Evolutionary conservation across 805 yeast species (phyloP), one percentile per base, ranked within the genome.

Genomic region (Ogataea haglerorum): DNA sequence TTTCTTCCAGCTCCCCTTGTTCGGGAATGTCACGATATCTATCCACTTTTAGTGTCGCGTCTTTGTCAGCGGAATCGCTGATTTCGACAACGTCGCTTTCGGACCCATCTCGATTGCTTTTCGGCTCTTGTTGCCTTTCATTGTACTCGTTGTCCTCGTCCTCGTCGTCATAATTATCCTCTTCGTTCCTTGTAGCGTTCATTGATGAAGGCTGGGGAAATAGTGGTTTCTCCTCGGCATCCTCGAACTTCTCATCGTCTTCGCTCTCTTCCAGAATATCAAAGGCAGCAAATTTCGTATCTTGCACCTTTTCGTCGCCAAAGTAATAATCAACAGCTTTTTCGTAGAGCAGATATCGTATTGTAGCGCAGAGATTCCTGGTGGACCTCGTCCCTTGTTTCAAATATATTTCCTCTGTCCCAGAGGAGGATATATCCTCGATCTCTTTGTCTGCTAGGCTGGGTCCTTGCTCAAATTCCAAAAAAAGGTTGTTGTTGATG

Each of bases 301-400:
- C 39, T 24, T 35, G 38, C 12, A 38, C 26, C 3, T 21, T 16
- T 7, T 39, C 38, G 9, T 47, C 50, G 19, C 40, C 45, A 30
- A 37, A 60, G 18, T 45, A 54, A 34, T 52, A 57, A 34, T 78
- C 82, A 8, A 79, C 69, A 15, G 83, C 89, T 55, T 76, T 79
- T 52, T 84, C 90, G 78, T 86, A 85, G 17, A 85, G 63, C 10
- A 83, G 70, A 49, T 82, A 83, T 47, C 91, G 67, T 16, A 83
- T 62, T 46, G 77, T 83, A 34, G 83, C 64, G 5, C 88, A 82
- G 30, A 84, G 47, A 60, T 79, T 64, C 57, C 82, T 68, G 1
- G 76, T 64, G 7, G 76, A 69, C 10, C 66, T 69, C 8, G 60
- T 48, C 1, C 79, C 79, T 22, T 65, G 74, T 57, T 63, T 73